Evolutionary conservation across 768 basidiomycete genomes (phyloP), one percentile per base, ranked within the genome.

Genomic region (Mycena alexandri): DNA sequence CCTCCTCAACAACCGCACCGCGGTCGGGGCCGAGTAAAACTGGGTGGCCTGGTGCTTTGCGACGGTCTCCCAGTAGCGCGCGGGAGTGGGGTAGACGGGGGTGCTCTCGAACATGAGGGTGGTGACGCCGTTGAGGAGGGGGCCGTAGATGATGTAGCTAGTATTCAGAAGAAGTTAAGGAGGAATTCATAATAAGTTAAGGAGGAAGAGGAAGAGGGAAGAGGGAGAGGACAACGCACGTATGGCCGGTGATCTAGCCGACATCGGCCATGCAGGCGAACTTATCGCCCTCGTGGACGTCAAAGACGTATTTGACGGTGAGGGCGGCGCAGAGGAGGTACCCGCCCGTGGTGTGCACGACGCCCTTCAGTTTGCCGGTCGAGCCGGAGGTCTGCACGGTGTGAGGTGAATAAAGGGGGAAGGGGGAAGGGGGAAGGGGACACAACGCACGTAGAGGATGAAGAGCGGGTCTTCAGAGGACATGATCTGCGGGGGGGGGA

Each of bases 201-300:
- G 56, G 42, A 7, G 59, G 12, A 41, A 21, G 22, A 22, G 22
- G 24, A n/a, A 42, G 17, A 21, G 47, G 47, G 17, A 19, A n/a
- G 46, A 19, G 10, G 21, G 19, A 42, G n/a, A n/a, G n/a, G n/a
- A n/a, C n/a, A n/a, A 61, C 83, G 62, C 72, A 93, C 81, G 93
- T 93, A 81, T 98, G 95, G 19, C 96, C 96, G 3, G 97, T 99
- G 82, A 99, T 97, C 97, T 97, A 99, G 73, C 97, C 97, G 58
- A 99, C 87, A 76, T 99, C 97, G 63, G 97, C 97, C 96, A 98
- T 96, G 84, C 97, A 99, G 1, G 91, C 98, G 78, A 96, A 98
- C 72, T 86, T 90, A 82, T 98, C 97, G 66, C 93, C 95, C n/a
- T 92, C 90, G 79, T 99, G 97, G 22, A 98, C 89, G 77, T 99